Base-by-base conservation (phyloP, 768 basidiomycete species). In the Amanita jacksonii region DNA sequence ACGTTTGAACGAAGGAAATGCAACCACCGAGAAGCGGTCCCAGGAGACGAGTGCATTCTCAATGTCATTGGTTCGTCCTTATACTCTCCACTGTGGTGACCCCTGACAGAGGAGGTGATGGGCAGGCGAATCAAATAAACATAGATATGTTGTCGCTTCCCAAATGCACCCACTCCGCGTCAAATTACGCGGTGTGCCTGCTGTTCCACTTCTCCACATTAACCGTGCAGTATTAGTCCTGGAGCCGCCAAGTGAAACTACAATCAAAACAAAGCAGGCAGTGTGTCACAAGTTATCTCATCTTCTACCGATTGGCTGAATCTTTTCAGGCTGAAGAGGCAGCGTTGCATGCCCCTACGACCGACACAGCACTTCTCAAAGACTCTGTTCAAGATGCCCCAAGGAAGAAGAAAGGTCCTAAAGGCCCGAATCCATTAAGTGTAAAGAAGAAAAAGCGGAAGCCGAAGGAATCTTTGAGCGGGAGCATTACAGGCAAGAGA, bases 151-250 rank as follows among this genome's bases (percentile, higher is more conserved):
- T 23, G 66, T 97, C 42, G 89, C 89, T 19, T 79, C 88, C 0
- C 90, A 94, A 58, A 87, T 82, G 0, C 73, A 78, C 27, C 62
- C 75, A 4, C 77, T 97, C 2, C 79, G 93, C 3, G 62, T 64
- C 20, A 67, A 69, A 45, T 68, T 98, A 36, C 79, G 92, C 12
- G 60, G 57, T 3, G 72, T 96, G 30, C 85, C 92, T 8, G 93
- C 79, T 1, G 80, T 90, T 0, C 96, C 96, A 0, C 74, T 98
- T 49, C 68, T 98, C 30, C 93, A 96, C 60, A 73, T 96, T 48
- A 93, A 90, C 55, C 85, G 87, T 24, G 79, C 88, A 1, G 94
- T 98, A 8, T 81, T 96, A 76, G 78, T 99, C 15, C 72, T 98
- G 19, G 92, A 94, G 60, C 89, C 90, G 5, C 88, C 90, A 0